These are phyloP conservation scores for Russula griseocarnosa DNA, from an alignment of 768 basidiomycete species.

Conservation along the genomic window DNA sequence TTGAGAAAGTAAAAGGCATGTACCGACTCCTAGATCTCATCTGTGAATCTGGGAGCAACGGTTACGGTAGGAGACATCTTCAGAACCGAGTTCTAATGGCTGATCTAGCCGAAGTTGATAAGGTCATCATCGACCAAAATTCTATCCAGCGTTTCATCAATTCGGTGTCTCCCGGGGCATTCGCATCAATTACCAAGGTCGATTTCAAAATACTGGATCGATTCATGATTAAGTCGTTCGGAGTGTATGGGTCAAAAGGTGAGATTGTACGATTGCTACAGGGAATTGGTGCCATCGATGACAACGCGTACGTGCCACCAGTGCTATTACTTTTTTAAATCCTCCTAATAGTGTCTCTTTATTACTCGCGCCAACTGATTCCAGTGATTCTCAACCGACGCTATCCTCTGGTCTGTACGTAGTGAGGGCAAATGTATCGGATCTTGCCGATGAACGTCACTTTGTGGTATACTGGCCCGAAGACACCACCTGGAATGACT, in stretches of 20 bases:
- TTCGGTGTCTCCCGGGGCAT: constrained; percentile 47
- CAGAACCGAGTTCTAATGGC: too few relatives aligned
- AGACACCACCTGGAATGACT: constrained; percentile 54
- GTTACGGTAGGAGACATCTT: constrained; percentile 41
- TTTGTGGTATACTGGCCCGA: constrained; percentile 63
- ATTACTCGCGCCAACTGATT: constrained; percentile 24
- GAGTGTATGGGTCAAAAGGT: constrained; percentile 53
- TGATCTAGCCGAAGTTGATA: constrained; percentile 43
- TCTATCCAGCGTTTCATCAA: constrained; percentile 49
- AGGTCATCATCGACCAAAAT: constrained; percentile 55
- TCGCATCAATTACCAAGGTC: constrained; percentile 50
- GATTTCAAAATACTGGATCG: constrained; percentile 52
- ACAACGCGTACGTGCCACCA: constrained; percentile 38
- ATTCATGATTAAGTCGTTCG: constrained; percentile 46
- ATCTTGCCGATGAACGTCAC: constrained; percentile 31
- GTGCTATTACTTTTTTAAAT: constrained; percentile 2
- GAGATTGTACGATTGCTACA: constrained; percentile 47
- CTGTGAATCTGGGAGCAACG: constrained; percentile 47
- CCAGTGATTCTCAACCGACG: constrained; percentile 26
- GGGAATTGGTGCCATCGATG: constrained; percentile 38
- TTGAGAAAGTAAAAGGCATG: constrained; percentile 40
- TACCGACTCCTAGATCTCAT: constrained; percentile 53
- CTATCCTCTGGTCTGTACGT: constrained; percentile 54
- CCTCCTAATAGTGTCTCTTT: constrained; percentile 24
- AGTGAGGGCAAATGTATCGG: constrained; percentile 27